These are phyloP conservation scores for Neltuma alba DNA, from an alignment of 306 rosid species.

Conservation along the genomic window DNA sequence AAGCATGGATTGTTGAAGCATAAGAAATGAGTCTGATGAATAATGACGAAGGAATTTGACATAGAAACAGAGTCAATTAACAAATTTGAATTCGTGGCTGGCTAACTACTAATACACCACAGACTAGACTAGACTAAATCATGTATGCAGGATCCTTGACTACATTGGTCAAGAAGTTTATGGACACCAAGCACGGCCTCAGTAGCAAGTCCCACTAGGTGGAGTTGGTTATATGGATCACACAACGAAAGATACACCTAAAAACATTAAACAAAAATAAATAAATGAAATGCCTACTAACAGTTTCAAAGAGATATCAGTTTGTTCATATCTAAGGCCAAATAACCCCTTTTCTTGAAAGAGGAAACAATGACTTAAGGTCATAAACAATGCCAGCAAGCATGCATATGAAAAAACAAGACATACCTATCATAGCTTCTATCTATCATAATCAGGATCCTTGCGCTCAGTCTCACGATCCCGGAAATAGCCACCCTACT, in stretches of 20 bases:
- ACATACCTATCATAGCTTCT: conserved; percentile 86
- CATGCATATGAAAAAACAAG: background rate
- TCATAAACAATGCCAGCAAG: conserved; percentile 6
- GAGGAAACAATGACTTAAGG: background rate
- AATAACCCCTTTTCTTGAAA: conserved; percentile 28
- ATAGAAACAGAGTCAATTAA: background rate
- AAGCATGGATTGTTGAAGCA: background rate
- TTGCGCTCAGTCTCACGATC: conserved; percentile 91
- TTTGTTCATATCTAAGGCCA: conserved; percentile 7
- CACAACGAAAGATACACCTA: too few species aligned
- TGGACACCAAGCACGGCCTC: background rate
- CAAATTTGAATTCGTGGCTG: background rate
- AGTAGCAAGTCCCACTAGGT: conserved; percentile 8
- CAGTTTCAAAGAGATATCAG: background rate
- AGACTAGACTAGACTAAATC: background rate
- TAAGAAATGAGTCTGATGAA: background rate
- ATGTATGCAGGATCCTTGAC: background rate
- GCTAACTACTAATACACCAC: background rate
- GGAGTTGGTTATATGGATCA: too few species aligned
- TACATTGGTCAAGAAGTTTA: conserved; percentile 3
- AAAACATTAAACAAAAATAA: background rate
- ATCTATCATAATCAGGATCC: conserved; percentile 98
- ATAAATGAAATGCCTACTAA: background rate
- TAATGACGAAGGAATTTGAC: conserved; percentile 15
- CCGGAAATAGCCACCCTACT: conserved; percentile 91